Evolutionary conservation across 2,329 filamentous ascomycete species (phyloP), one percentile per base, ranked within the genome.

Genomic region (Claviceps maximensis): DNA sequence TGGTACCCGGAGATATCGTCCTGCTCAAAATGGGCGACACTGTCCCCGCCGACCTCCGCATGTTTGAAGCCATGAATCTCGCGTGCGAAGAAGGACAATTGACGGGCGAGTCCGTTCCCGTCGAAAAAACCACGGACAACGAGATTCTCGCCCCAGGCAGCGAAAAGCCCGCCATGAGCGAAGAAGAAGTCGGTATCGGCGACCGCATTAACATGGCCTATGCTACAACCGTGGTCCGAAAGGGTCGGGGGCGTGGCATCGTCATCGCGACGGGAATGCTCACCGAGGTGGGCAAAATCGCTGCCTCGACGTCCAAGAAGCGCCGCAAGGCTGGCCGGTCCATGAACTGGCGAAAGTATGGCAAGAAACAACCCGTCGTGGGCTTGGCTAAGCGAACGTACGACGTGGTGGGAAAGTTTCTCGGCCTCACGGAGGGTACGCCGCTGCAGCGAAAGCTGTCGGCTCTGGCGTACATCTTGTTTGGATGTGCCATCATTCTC

Each of bases 401-500:
- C 54, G 72, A 76, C 58, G 67, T 72, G 19, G 58, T 76, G 46
- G 76, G 77, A 58, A 78, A 79, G 65, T 81, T 83, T 59, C 73
- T 84, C 51, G 81, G 77, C 49, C 63, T 80, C 27, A 77, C 74
- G 4, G 75, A 83, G 55, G 87, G 87, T 31, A 93, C 87, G 2
- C 87, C 87, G 3, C 72, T 93, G 49, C 86, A 90, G 68, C 79
- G 83, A 58, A 89, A 87, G 67, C 73, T 93, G 50, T 85, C 84
- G 55, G 86, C 86, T 60, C 75, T 93, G 55, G 87, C 87, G 12
- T 84, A 89, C 53, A 71, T 86, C 8, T 78, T 93, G 2, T 89
- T 91, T 62, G 82, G 77, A 47, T 82, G 86, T 55, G 87, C 78
- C n/a, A 65, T 80, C 12, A 62, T 79, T 21, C 68, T 80, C 29